These are phyloP conservation scores for Stereum hirsutum DNA, from an alignment of 1,284 basidiomycete species.

Conservation along the genomic window DNA sequence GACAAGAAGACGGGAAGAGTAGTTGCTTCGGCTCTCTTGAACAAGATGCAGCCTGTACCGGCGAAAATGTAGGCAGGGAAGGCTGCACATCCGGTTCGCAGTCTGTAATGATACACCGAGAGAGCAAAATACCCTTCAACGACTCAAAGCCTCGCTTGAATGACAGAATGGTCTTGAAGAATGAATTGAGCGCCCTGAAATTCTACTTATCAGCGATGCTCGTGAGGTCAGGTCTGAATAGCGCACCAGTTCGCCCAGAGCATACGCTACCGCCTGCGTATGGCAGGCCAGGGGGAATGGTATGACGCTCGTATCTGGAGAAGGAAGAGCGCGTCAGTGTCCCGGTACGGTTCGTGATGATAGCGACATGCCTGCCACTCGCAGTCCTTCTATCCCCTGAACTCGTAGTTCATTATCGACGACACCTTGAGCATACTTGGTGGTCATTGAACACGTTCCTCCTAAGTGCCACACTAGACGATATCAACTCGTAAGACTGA, in stretches of 20 bases:
- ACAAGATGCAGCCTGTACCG: conserved; percentile 53
- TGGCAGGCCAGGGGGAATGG: conserved; percentile 1
- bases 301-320: not conserved
- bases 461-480: not conserved
- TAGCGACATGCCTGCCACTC: not conserved
- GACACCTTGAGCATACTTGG: not conserved
- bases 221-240: not conserved
- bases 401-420: not conserved
- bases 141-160: not conserved
- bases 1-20: conserved; percentile 45
- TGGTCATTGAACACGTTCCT: not conserved
- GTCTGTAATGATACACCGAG: too few species aligned
- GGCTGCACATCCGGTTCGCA: too few species aligned
- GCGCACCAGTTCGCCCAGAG: not conserved
- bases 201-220: not conserved
- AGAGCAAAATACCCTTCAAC: too few species aligned
- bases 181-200: not conserved
- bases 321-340: not conserved
- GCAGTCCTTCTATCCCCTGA: not conserved
- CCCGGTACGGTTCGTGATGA: too few species aligned
- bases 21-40: conserved; percentile 54
- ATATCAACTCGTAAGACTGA: not conserved
- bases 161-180: not conserved
- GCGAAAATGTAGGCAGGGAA: not conserved
- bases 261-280: not conserved